Conservation (phyloP, 2,329 filamentous ascomycete genomes). For the Zasmidium citrigriseum region DNA sequence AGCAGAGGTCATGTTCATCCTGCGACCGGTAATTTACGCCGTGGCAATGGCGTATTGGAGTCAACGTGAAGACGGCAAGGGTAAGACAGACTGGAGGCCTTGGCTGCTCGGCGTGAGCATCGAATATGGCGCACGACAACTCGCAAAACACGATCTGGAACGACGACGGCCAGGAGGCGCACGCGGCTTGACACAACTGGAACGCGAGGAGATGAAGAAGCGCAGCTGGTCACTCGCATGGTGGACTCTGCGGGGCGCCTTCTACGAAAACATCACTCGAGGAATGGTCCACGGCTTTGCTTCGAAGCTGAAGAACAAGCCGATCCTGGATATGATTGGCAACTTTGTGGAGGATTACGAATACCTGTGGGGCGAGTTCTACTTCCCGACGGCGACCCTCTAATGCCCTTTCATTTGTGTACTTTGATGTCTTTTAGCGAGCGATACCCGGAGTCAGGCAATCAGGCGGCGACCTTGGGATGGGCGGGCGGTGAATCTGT, state of each 20-base stretch:
- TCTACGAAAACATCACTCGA: slow-evolving; percentile 87
- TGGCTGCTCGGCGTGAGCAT: slow-evolving; percentile 85
- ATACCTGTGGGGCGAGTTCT: slow-evolving; percentile 97
- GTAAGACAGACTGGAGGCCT: slow-evolving; percentile 83
- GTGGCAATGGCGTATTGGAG: slow-evolving; percentile 71
- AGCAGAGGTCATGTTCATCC: slow-evolving; percentile 88
- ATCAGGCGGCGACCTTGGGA: neutral
- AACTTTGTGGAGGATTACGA: slow-evolving; percentile 94
- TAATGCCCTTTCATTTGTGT: slow-evolving; percentile 30
- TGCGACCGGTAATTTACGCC: slow-evolving; percentile 86
- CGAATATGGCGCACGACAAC: slow-evolving; percentile 85
- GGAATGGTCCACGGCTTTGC: slow-evolving; percentile 69
- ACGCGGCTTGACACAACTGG: slow-evolving; percentile 76
- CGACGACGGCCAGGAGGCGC: slow-evolving; percentile 68
- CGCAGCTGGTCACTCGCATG: slow-evolving; percentile 88
- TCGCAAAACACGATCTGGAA: slow-evolving; percentile 68
- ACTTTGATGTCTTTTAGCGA: slow-evolving; percentile 9
- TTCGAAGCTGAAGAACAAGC: slow-evolving; percentile 67
- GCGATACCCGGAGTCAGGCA: neutral
- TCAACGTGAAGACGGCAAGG: slow-evolving; percentile 60
- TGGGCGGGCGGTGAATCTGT: neutral
- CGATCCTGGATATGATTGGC: slow-evolving; percentile 77
- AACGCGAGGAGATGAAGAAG: slow-evolving; percentile 85
- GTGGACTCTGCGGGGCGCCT: slow-evolving; percentile 96
- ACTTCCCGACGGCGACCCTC: slow-evolving; percentile 71